Conservation (phyloP, 352 stramenopile species). For the Globisporangium megalacanthum region DNA sequence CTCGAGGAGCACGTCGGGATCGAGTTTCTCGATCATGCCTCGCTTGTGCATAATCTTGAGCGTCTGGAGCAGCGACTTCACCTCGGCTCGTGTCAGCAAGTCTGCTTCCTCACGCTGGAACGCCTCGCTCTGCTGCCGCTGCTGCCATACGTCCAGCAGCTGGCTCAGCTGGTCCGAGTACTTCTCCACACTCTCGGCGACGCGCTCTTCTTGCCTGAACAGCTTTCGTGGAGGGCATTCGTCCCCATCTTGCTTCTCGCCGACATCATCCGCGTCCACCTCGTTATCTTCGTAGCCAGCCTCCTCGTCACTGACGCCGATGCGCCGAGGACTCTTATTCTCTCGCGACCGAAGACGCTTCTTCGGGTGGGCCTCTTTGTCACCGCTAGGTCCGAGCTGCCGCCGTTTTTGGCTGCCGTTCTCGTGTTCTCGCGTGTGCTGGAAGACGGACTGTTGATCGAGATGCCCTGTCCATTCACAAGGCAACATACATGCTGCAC, state of each 20-base stretch:
- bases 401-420: background rate
- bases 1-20: constrained; percentile 45
- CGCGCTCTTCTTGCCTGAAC: constrained; percentile 47
- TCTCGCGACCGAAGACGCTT: constrained; percentile 16
- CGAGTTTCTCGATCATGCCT: constrained; percentile 46
- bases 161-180: constrained; percentile 47
- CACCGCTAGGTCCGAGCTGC: background rate
- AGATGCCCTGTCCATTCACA: constrained; percentile 3
- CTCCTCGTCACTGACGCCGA: constrained; percentile 3
- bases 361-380: background rate
- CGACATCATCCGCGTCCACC: constrained; percentile 5
- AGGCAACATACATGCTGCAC: background rate
- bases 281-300: constrained; percentile 8
- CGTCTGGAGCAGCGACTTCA: constrained; percentile 59
- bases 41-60: constrained; percentile 70
- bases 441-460: constrained; percentile 4
- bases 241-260: constrained; percentile 17
- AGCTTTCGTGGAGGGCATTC: constrained; percentile 24
- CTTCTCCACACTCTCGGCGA: constrained; percentile 58
- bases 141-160: constrained; percentile 30
- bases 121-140: constrained; percentile 23
- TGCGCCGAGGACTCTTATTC: constrained; percentile 7
- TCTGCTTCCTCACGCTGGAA: constrained; percentile 29
- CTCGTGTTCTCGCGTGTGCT: constrained; percentile 10
- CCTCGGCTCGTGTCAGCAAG: constrained; percentile 40